phyloP scores from a whole-genome alignment of 2,329 filamentous ascomycete species.

The Stachybotrys echinatus region DNA sequence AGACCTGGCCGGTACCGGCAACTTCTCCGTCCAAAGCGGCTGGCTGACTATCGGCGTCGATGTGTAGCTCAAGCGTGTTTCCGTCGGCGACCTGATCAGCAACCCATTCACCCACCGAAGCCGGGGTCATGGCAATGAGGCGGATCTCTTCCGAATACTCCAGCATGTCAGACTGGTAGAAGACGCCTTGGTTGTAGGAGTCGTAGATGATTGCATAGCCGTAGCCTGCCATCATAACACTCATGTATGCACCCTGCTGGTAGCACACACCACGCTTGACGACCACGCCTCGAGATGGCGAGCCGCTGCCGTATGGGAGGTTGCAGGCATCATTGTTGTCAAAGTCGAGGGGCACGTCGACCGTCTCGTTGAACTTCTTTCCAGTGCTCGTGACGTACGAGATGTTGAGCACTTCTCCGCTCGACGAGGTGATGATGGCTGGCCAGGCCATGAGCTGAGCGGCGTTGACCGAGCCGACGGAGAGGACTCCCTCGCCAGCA shows the following conservation, averaged over 20 bases:
- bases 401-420: slow-evolving; percentile 6
- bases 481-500: slow-evolving; percentile 6
- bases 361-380: slow-evolving; percentile 8
- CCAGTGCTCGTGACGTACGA: slow-evolving; percentile 10
- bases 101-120: slow-evolving; percentile 10
- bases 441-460: slow-evolving; percentile 11
- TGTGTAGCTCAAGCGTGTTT: slow-evolving; percentile 7
- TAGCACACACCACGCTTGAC: slow-evolving; percentile 9
- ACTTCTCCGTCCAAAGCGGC: slow-evolving; percentile 2
- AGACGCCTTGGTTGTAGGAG: slow-evolving; percentile 13
- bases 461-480: slow-evolving; percentile 9
- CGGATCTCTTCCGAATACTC: slow-evolving; percentile 1
- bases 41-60: slow-evolving; percentile 7
- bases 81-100: slow-evolving; percentile 3
- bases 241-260: not conserved
- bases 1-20: slow-evolving; percentile 10
- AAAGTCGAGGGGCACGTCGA: slow-evolving; percentile 4
- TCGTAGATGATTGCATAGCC: slow-evolving; percentile 9
- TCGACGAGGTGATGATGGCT: slow-evolving; percentile 7
- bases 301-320: slow-evolving; percentile 2
- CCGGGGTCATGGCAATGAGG: slow-evolving; percentile 8
- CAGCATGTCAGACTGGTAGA: slow-evolving; percentile 4
- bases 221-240: slow-evolving; percentile 4
- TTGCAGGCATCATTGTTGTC: slow-evolving; percentile 11
- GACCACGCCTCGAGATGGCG: slow-evolving; percentile 4